Evolutionary conservation across 495 filamentous ascomycete species (phyloP), one percentile per base, ranked within the genome.

Genomic region (Arthonia radiata): DNA sequence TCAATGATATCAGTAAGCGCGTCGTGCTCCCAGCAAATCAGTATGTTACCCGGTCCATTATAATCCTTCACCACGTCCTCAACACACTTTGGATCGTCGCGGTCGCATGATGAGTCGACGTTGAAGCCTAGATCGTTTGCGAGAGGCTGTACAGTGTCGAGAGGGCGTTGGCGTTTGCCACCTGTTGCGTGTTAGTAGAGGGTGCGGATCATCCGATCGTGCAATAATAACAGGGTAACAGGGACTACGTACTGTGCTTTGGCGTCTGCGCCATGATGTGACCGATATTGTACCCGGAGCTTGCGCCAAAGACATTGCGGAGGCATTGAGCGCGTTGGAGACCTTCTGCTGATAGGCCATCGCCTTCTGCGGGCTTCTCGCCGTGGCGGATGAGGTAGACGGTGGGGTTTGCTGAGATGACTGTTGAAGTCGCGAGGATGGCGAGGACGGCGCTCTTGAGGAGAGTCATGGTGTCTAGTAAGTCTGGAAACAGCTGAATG

Each of bases 361-460:
- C 37, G 15, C 32, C 34, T 13, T 42, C 17, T 13, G n/a, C 25
- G 8, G 59, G 61, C 42, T 66, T 66, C 37, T 66, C 61, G 33
- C 60, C 61, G 34, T 66, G 61, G 5, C 61, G 57, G 40, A 66
- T 66, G 4, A 66, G 36, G 35, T 64, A 66, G 16, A 66, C 47
- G 0, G 44, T 57, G 9, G 53, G 43, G n/a, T n/a, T n/a, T n/a
- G n/a, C n/a, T n/a, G n/a, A n/a, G n/a, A n/a, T n/a, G n/a, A n/a
- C n/a, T n/a, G n/a, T n/a, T n/a, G n/a, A n/a, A n/a, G n/a, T n/a
- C n/a, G n/a, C n/a, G n/a, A n/a, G n/a, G n/a, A n/a, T n/a, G n/a
- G n/a, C n/a, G n/a, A n/a, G n/a, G n/a, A n/a, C n/a, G n/a, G n/a
- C n/a, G n/a, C n/a, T n/a, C n/a, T n/a, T n/a, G n/a, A n/a, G n/a